Evolutionary conservation across 2,329 filamentous ascomycete species (phyloP).

Genomic region (Aspergillus transmontanensis): DNA sequence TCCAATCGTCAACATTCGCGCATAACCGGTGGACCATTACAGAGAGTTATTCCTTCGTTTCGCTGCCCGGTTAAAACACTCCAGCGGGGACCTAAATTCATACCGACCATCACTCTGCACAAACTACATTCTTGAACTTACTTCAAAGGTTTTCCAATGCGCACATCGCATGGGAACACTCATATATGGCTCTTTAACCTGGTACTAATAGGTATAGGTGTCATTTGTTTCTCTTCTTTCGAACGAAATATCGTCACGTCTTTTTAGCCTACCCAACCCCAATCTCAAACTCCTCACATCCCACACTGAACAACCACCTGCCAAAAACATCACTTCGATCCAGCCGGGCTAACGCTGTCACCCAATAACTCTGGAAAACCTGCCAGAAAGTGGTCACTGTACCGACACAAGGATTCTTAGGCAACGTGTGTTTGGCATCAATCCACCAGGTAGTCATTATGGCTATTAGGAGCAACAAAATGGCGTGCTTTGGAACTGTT

Average conservation of each 20-base stretch:
- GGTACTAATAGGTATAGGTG: background rate
- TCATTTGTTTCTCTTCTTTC: background rate
- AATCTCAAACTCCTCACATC: background rate
- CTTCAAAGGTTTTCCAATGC: background rate
- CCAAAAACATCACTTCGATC: background rate
- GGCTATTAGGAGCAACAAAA: no score
- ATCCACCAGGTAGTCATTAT: background rate
- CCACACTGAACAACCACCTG: background rate
- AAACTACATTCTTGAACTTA: background rate
- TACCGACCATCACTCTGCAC: background rate
- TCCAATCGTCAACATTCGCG: background rate
- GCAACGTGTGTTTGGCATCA: background rate
- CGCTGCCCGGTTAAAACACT: background rate
- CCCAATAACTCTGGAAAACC: background rate
- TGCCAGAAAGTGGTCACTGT: background rate
- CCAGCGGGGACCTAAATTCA: background rate
- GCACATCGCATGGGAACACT: background rate
- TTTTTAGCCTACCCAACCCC: background rate
- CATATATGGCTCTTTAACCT: background rate
- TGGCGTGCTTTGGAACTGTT: no score
- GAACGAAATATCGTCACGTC: background rate
- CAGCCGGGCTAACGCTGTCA: background rate
- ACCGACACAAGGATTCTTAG: background rate
- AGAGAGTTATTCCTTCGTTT: background rate
- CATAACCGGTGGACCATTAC: no score